These are phyloP conservation scores for Lactifluus hygrophoroides DNA, from an alignment of 768 basidiomycete species.

Conservation along the genomic window DNA sequence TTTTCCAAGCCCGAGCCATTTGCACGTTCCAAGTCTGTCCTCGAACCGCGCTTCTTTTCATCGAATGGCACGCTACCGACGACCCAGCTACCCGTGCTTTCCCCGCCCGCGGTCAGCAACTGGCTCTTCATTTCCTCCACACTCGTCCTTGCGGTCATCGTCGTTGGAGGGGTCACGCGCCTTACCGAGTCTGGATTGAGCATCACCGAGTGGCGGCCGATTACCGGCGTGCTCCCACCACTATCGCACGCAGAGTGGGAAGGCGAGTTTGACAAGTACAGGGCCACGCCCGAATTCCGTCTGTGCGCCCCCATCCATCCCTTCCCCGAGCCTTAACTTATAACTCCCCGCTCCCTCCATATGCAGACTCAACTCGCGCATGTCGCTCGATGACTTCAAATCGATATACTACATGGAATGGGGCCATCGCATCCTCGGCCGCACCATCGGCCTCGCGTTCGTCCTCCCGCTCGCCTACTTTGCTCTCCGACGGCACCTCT, in stretches of 20 bases:
- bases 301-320: slow-evolving; percentile 46
- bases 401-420: slow-evolving; percentile 98
- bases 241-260: slow-evolving; percentile 70
- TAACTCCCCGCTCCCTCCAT: slow-evolving; percentile 1
- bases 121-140: slow-evolving; percentile 85
- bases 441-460: slow-evolving; percentile 76
- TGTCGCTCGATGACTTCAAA: slow-evolving; percentile 87
- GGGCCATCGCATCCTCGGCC: slow-evolving; percentile 89
- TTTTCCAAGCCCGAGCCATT: neutral
- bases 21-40: slow-evolving; percentile 13
- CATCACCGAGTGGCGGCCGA: slow-evolving; percentile 96
- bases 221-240: slow-evolving; percentile 85
- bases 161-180: slow-evolving; percentile 93
- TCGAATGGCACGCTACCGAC: slow-evolving; percentile 24
- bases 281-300: slow-evolving; percentile 89
- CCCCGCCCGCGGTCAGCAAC: slow-evolving; percentile 60
- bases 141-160: slow-evolving; percentile 84
- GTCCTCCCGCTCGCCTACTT: slow-evolving; percentile 82
- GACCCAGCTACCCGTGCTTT: slow-evolving; percentile 44
- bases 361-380: slow-evolving; percentile 77
- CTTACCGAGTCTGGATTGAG: slow-evolving; percentile 96
- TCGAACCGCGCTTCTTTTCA: slow-evolving; percentile 35
- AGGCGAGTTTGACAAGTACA: slow-evolving; percentile 89
- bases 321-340: neutral
- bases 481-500: slow-evolving; percentile 57